Percentiles rank a stretch among this genome's conserved stretches.
Conservation (phyloP, 2,329 filamentous ascomycete species). For the Verticillium longisporum region DNA sequence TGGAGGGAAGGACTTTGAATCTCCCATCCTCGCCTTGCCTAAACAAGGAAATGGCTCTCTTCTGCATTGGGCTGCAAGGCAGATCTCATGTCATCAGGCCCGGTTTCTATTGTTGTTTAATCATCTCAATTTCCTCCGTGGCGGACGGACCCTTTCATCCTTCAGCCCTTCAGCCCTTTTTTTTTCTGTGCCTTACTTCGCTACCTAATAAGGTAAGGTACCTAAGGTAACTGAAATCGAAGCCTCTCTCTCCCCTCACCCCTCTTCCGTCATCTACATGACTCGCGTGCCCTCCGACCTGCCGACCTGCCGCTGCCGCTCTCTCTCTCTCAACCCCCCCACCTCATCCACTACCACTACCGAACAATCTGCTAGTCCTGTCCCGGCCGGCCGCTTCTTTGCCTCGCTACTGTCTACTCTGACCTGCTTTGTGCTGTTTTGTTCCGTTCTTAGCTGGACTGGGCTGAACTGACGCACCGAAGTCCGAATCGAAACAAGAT, state of each 20-base stretch:
- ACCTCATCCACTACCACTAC: neutral
- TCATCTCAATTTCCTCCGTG: neutral
- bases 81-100: neutral
- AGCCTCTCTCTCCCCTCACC: neutral
- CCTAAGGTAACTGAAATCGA: neutral
- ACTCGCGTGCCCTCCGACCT: neutral
- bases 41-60: neutral
- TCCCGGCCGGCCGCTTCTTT: neutral
- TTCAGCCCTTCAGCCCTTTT: neutral
- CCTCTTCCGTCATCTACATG: neutral
- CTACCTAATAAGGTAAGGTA: too few species aligned
- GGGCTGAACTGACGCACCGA: neutral
- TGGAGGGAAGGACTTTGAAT: neutral
- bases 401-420: neutral
- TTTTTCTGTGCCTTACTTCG: neutral
- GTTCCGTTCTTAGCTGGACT: neutral
- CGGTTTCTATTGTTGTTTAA: neutral
- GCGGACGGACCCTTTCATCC: neutral
- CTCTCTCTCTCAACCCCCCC: neutral
- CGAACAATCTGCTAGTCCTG: neutral
- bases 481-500: neutral
- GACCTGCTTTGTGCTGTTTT: neutral
- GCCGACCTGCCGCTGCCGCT: neutral
- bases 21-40: neutral
- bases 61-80: neutral